A percentile compares a stretch with the other conserved stretches of the same genome.
Evolutionary conservation across 1,284 basidiomycete species (phyloP).

Genomic region (Rhodotorula sp.): DNA sequence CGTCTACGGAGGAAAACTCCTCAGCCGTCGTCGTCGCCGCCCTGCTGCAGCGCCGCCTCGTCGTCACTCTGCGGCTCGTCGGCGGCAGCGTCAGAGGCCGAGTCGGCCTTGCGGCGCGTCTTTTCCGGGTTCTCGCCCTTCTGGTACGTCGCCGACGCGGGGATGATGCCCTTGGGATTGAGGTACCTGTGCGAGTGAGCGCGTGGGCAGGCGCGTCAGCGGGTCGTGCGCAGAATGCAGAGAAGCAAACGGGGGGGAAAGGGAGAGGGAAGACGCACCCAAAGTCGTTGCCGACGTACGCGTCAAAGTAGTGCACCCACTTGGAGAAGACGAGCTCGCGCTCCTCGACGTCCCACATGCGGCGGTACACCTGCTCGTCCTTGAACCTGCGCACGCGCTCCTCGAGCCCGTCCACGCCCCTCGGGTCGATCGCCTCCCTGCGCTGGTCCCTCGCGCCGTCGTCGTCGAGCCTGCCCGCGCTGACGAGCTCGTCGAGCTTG

Average conservation of each 20-base stretch:
- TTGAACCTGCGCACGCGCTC: conserved; percentile 74
- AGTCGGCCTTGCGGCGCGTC: not conserved
- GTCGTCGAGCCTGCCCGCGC: conserved; percentile 21
- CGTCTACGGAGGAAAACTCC: not conserved
- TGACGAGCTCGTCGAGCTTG: conserved; percentile 35
- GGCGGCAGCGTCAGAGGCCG: not conserved
- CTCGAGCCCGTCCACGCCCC: conserved; percentile 57
- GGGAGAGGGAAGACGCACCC: conserved; percentile 27
- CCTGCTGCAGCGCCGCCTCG: conserved; percentile 7
- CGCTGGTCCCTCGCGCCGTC: conserved; percentile 33
- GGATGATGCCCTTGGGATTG: conserved; percentile 53
- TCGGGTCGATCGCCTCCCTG: conserved; percentile 59
- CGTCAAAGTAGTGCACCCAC: conserved; percentile 52
- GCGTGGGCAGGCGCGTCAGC: conserved; percentile 17
- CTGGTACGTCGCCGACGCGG: conserved; percentile 43
- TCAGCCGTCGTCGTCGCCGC: conserved; percentile 9
- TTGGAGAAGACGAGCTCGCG: conserved; percentile 61
- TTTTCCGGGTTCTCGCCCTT: conserved; percentile 38
- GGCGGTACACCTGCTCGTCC: conserved; percentile 75
- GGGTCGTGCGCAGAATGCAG: conserved; percentile 39
- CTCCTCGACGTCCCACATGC: conserved; percentile 80
- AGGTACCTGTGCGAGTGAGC: conserved; percentile 41
- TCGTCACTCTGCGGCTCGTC: conserved; percentile 27
- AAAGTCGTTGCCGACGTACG: conserved; percentile 43
- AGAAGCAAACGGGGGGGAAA: not conserved